Base-by-base conservation (phyloP, 768 basidiomycete genomes). In the Boletus pseudopeckii region DNA sequence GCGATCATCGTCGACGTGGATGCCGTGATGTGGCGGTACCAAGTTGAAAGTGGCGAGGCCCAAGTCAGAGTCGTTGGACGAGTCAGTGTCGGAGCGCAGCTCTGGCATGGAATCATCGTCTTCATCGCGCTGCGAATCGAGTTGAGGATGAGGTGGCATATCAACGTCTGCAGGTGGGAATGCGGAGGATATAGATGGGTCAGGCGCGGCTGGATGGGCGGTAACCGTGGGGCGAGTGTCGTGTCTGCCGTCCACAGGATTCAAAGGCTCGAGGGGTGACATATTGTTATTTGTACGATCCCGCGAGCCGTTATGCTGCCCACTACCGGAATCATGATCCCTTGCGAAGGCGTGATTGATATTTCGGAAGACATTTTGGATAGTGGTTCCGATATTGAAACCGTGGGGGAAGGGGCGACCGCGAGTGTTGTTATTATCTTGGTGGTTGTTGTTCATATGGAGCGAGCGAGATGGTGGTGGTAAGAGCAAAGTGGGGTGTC, bases 81-180 rank as follows among this genome's bases (percentile, higher is more conserved):
- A 69, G 55, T 75, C 71, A 11, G 73, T 68, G 6, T 76, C 61
- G 5, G 73, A 67, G 48, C 71, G 71, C 20, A 79, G 65, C 0
- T 67, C 71, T 11, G 79, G 79, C 73, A 80, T 74, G 13, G 70
- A 72, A 48, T 71, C 72, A 28, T 72, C 69, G 37, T 71, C 71
- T 33, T 73, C 70, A 26, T 70, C 63, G 11, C 2, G 59, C 7
- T 50, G 54, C 4, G 52, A 45, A 26, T 50, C 34, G 28, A 17
- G 17, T 15, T 43, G 58, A 15, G 57, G 49, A 15, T 20, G 38
- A 9, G 50, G 26, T 38, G 57, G 49, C 28, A 60, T 56, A 8
- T 50, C 53, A 11, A 48, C 8, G 17, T 62, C 58, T 10, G 39
- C 34, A 18, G 30, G 30, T 20, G 47, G 13, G n/a, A 55, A 48